A percentile compares a stretch with the other conserved stretches of the same genome.
phyloP scores from a whole-genome alignment of 176 grass and related monocot genomes.

The Ensete ventricosum region DNA sequence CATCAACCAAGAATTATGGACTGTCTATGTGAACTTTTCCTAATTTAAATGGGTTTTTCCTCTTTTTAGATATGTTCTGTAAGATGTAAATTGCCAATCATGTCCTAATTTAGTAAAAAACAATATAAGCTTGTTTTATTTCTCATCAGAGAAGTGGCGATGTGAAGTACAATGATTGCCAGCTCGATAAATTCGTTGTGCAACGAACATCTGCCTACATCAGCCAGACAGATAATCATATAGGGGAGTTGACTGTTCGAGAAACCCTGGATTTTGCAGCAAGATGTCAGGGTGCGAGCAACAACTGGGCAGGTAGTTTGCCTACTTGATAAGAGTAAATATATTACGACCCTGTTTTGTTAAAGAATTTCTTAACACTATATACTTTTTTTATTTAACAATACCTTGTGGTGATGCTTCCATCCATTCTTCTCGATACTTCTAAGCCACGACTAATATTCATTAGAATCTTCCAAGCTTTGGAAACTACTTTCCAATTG shows the following conservation, averaged over 20 bases:
- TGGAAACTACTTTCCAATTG: too few species aligned
- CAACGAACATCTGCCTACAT: constrained; percentile 74
- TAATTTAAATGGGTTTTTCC: neutral
- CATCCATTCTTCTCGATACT: too few species aligned
- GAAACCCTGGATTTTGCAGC: constrained; percentile 70
- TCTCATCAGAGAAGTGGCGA: constrained; percentile 41
- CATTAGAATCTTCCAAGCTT: too few species aligned
- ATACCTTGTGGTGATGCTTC: too few species aligned
- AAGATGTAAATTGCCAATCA: neutral
- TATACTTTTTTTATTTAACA: too few species aligned
- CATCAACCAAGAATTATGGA: too few species aligned
- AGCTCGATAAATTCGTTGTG: constrained; percentile 48
- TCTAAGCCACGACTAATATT: too few species aligned
- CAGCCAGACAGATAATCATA: constrained; percentile 68
- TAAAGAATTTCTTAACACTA: too few species aligned
- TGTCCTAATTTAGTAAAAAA: neutral
- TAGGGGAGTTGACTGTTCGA: constrained; percentile 61
- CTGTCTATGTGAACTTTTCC: neutral
- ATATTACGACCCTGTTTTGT: neutral
- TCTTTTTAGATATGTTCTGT: neutral
- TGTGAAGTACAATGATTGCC: constrained; percentile 46
- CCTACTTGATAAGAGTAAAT: neutral
- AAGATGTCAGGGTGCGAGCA: constrained; percentile 56
- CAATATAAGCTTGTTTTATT: neutral
- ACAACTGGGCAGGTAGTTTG: constrained; percentile 41